Evolutionary conservation across 2,329 filamentous ascomycete species (phyloP).

Genomic region (Talaromyces sp.): DNA sequence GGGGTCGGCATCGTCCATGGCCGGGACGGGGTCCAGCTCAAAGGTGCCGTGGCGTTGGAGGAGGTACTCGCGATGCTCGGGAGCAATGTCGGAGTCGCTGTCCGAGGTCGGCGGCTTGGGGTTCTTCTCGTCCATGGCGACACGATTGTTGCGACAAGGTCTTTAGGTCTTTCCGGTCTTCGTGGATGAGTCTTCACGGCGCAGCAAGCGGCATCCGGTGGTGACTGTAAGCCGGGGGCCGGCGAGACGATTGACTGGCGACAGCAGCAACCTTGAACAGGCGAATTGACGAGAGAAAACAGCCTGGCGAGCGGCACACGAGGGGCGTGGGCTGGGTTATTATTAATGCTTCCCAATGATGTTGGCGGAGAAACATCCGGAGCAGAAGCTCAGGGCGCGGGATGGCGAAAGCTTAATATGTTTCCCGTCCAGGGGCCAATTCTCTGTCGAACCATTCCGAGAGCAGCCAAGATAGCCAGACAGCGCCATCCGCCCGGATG

Average conservation of each 20-base stretch:
- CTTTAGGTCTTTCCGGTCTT: neutral
- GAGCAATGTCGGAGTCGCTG: constrained; percentile 2
- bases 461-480: neutral
- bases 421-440: neutral
- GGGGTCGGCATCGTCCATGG: constrained; percentile 47
- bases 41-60: constrained; percentile 50
- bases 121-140: neutral
- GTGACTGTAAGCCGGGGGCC: neutral
- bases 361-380: neutral
- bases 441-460: neutral
- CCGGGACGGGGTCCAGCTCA: constrained; percentile 50
- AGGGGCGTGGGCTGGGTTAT: neutral
- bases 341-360: neutral
- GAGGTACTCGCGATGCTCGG: constrained; percentile 43
- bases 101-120: neutral
- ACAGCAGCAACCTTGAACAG: neutral
- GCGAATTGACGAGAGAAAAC: neutral
- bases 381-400: neutral
- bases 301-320: neutral
- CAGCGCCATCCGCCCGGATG: neutral
- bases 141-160: neutral
- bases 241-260: no score
- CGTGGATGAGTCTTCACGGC: neutral
- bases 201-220: neutral
- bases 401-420: neutral